Evolutionary conservation across 768 basidiomycete genomes (phyloP).

Genomic region (Pleurotus pulmonarius): DNA sequence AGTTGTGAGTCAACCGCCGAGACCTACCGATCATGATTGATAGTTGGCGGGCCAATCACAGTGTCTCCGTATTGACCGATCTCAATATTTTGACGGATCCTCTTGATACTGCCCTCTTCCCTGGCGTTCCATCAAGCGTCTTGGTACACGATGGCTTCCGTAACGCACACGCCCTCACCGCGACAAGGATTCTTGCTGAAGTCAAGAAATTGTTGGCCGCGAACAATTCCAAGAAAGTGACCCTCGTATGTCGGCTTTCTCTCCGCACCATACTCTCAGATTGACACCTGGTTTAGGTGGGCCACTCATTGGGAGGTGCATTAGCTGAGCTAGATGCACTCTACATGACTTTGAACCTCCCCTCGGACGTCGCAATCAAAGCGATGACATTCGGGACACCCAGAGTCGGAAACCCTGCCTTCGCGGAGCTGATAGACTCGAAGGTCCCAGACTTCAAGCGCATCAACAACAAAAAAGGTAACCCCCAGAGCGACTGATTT

Average conservation of each 20-base stretch:
- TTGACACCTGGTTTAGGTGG: conserved; percentile 25
- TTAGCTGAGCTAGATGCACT: conserved; percentile 49
- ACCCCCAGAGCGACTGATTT: conserved; percentile 8
- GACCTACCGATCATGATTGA: no score
- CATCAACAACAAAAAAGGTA: conserved; percentile 35
- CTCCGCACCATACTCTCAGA: conserved; percentile 9
- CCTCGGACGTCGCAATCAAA: conserved; percentile 32
- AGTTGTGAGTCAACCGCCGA: conserved; percentile 34
- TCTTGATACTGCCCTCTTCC: conserved; percentile 48
- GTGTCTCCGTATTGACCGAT: conserved; percentile 51
- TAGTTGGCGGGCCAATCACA: conserved; percentile 17
- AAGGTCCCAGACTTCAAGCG: conserved; percentile 38
- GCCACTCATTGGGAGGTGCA: conserved; percentile 51
- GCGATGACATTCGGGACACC: conserved; percentile 47
- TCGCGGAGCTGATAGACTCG: conserved; percentile 45
- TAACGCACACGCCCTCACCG: conserved; percentile 45
- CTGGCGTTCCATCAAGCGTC: conserved; percentile 41
- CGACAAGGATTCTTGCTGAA: conserved; percentile 37
- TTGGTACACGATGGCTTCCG: conserved; percentile 54
- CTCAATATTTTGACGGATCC: conserved; percentile 31
- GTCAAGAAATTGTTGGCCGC: conserved; percentile 35
- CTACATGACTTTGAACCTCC: conserved; percentile 45
- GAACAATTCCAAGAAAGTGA: conserved; percentile 35
- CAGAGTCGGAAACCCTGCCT: conserved; percentile 49
- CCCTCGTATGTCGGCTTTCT: conserved; percentile 28